Evolutionary conservation across 2,329 filamentous ascomycete species (phyloP).

Genomic region (Cytospora chrysosperma): DNA sequence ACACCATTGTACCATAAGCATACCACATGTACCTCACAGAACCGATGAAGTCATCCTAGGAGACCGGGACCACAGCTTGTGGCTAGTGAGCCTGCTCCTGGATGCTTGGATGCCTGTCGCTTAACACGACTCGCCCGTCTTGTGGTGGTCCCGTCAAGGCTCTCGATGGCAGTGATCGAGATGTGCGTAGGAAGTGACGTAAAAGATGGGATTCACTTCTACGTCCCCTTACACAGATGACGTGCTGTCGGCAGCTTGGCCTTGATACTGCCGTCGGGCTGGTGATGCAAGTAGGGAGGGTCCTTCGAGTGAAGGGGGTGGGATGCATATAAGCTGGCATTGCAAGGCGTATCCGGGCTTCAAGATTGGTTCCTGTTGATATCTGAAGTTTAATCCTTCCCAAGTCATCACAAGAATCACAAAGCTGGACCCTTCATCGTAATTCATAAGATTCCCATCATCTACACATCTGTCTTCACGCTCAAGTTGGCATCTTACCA

Average conservation of each 20-base stretch:
- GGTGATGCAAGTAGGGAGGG: constrained; percentile 11
- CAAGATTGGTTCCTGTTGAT: background rate
- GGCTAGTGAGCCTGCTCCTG: background rate
- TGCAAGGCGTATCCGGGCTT: constrained; percentile 12
- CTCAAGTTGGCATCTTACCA: constrained; percentile 3
- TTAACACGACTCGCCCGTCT: constrained; percentile 4
- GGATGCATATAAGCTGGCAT: constrained; percentile 25
- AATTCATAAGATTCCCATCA: background rate
- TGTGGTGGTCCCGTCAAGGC: constrained; percentile 8
- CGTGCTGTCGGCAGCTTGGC: constrained; percentile 18
- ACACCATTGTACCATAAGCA: constrained; percentile 6
- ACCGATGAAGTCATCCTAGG: constrained; percentile 26
- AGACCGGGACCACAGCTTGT: constrained; percentile 6
- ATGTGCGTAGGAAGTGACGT: constrained; percentile 25
- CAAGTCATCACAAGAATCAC: background rate
- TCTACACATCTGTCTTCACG: constrained; percentile 4
- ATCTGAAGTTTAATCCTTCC: constrained; percentile 2
- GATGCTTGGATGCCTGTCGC: constrained; percentile 18
- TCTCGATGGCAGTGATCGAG: constrained; percentile 19
- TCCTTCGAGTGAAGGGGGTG: background rate
- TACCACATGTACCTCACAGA: background rate
- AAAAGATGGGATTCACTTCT: constrained; percentile 3
- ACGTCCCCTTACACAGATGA: constrained; percentile 17
- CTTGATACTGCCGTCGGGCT: background rate
- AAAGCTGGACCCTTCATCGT: background rate